Evolutionary conservation across 441 rosid genomes (phyloP).

Genomic region (Erodium chrysanthum): DNA sequence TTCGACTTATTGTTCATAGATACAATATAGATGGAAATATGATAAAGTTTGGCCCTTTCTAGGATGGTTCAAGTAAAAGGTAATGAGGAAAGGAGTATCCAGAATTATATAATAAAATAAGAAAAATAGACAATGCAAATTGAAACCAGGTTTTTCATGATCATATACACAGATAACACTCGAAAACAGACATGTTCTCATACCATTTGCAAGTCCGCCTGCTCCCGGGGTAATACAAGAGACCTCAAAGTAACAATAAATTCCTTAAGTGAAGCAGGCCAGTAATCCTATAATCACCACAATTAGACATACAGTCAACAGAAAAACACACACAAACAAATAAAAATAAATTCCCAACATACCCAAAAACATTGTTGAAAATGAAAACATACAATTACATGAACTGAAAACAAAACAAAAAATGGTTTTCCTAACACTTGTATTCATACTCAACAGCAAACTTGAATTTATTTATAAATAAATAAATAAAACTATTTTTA

Average conservation of each 20-base stretch:
- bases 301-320: not conserved
- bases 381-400: not conserved
- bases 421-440: not conserved
- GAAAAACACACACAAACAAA: not conserved
- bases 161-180: not conserved
- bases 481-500: too few relatives aligned
- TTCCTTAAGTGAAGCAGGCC: constrained; percentile 68
- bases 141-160: not conserved
- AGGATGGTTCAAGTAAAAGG: not conserved
- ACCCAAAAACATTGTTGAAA: not conserved
- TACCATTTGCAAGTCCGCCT: constrained; percentile 47
- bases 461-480: not conserved
- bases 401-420: not conserved
- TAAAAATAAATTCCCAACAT: not conserved
- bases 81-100: not conserved
- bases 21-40: not conserved
- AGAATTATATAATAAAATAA: not conserved
- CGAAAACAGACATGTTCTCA: not conserved
- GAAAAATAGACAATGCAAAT: not conserved
- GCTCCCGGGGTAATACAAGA: constrained; percentile 53
- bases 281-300: constrained; percentile 39
- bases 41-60: not conserved
- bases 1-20: not conserved
- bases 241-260: constrained; percentile 48
- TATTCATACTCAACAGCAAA: not conserved